Percentiles rank a stretch among this genome's conserved stretches.
Evolutionary conservation across 2,329 filamentous ascomycete genomes (phyloP).

Genomic region (Penicillium brevicompactum): DNA sequence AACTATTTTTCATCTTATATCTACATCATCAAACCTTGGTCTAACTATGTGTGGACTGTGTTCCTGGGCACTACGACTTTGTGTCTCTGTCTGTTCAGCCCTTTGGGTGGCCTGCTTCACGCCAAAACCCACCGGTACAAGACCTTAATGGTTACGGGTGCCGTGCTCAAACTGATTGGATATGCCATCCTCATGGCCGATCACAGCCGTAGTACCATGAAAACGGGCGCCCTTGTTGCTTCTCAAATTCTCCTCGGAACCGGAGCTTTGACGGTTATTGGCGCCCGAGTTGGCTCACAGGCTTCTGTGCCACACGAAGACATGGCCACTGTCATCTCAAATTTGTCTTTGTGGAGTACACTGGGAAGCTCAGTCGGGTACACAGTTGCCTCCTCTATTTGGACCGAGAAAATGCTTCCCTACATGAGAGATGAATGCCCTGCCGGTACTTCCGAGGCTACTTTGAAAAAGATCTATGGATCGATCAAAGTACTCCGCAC

Average conservation of each 20-base stretch:
- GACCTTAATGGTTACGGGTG: constrained; percentile 43
- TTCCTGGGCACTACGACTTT: constrained; percentile 46
- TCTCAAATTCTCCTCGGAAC: constrained; percentile 43
- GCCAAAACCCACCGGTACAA: constrained; percentile 46
- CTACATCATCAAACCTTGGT: constrained; percentile 37
- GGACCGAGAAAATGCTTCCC: constrained; percentile 27
- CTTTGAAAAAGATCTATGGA: constrained; percentile 32
- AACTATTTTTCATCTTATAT: constrained; percentile 27
- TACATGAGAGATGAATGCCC: constrained; percentile 2
- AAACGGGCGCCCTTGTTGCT: constrained; percentile 37
- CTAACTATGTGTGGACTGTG: constrained; percentile 46
- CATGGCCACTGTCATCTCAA: constrained; percentile 42
- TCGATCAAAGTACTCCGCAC: constrained; percentile 38
- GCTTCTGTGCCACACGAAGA: constrained; percentile 49
- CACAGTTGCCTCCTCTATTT: constrained; percentile 42
- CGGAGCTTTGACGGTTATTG: constrained; percentile 44
- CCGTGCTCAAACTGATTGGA: constrained; percentile 37
- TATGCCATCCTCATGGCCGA: constrained; percentile 39
- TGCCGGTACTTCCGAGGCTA: neutral
- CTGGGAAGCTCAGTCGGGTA: constrained; percentile 44
- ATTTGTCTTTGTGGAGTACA: constrained; percentile 45
- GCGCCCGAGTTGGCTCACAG: constrained; percentile 44
- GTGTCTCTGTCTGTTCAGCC: constrained; percentile 41
- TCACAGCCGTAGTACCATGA: constrained; percentile 34
- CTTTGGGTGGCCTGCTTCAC: constrained; percentile 36